Percentiles rank a stretch among this genome's conserved stretches.
Evolutionary conservation across 768 basidiomycete species (phyloP).

Genomic region (Trametes gibbosa): DNA sequence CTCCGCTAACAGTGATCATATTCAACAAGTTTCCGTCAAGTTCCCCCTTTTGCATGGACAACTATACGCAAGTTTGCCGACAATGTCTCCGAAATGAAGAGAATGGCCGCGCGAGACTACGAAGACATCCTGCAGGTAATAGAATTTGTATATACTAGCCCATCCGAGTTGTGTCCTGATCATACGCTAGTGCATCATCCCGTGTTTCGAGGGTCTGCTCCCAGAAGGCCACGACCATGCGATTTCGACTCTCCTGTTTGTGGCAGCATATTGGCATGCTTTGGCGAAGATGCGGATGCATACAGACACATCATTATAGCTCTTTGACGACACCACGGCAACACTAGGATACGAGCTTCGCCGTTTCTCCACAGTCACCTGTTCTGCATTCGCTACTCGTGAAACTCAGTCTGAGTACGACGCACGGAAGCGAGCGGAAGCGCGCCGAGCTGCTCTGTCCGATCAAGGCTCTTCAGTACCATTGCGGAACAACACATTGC

Average conservation of each 20-base stretch:
- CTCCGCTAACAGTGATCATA: background rate
- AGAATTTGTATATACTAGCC: background rate
- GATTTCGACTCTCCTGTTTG: constrained; percentile 35
- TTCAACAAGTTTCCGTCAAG: constrained; percentile 13
- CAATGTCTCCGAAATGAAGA: constrained; percentile 26
- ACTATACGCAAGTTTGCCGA: constrained; percentile 25
- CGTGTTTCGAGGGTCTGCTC: constrained; percentile 35
- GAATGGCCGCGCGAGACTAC: constrained; percentile 28
- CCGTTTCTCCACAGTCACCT: constrained; percentile 27
- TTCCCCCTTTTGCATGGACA: constrained; percentile 23
- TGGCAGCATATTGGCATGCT: constrained; percentile 35
- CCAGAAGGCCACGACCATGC: constrained; percentile 18
- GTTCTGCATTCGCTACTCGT: constrained; percentile 23
- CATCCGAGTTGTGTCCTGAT: background rate
- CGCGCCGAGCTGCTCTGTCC: background rate
- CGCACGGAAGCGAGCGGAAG: constrained; percentile 15
- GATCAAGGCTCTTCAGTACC: background rate
- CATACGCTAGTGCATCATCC: constrained; percentile 34
- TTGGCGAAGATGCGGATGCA: constrained; percentile 41
- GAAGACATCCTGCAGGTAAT: constrained; percentile 30
- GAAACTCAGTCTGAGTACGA: constrained; percentile 27
- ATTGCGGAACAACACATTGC: no score
- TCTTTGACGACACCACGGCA: constrained; percentile 25
- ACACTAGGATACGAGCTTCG: constrained; percentile 22
- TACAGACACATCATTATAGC: constrained; percentile 32